Base-by-base conservation (phyloP, 2,329 filamentous ascomycete genomes). In the Arthroderma sp. region DNA sequence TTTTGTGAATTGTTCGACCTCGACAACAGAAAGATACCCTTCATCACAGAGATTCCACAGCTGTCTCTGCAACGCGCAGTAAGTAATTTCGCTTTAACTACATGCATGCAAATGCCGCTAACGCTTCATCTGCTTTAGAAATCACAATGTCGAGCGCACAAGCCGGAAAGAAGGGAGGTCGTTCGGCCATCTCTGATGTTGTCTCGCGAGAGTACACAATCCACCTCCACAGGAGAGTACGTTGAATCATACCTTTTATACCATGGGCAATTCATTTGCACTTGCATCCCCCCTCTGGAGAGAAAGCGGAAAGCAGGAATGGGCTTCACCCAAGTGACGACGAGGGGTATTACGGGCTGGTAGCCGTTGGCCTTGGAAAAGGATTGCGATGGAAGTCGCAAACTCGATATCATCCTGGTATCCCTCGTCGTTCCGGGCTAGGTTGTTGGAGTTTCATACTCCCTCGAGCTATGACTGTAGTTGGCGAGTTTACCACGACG, bases 151-250 rank as follows among this genome's bases (percentile, higher is more conserved):
- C 83, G 70, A 82, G 75, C 66, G 67, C 71, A 71, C 75, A 86
- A 84, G 79, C 77, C 70, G 79, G 77, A 75, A 86, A 85, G 81
- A 87, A 86, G 79, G 70, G 76, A 68, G 76, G 77, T 72, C 88
- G 91, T 76, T 95, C 89, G 78, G 94, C 94, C 81, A 95, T 98
- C 78, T 86, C 89, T 79, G 91, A 98, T 80, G 94, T 98, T 75
- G 91, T 98, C 77, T 86, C 93, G 73, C 89, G 93, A 84, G 94
- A 98, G 83, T 98, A 98, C 86, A 98, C 93, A 79, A 97, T 98
- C 81, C 91, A 98, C 85, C 81, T 98, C 71, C 93, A 98, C 88
- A 97, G 95, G 88, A 87, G 91, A 80, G 88, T 94, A 91, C 76
- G 87, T 87, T 76, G 69, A 71, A 58, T 15, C 49, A 39, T 13